phyloP scores from a whole-genome alignment of 805 yeast genomes.

The Lachancea meyersii region DNA sequence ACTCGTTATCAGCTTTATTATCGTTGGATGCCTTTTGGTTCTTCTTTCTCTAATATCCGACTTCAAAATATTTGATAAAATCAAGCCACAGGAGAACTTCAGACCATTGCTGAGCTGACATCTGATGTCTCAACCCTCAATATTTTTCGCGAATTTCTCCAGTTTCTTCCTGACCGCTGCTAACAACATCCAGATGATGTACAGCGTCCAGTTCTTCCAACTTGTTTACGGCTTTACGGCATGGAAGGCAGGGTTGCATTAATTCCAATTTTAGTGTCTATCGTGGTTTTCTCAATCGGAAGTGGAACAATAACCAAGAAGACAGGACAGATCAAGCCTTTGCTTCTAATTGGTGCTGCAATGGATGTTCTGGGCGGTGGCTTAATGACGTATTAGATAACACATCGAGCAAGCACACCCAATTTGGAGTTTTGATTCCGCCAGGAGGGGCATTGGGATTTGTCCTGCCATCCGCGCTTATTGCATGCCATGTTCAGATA shows the following conservation, averaged over 20 bases:
- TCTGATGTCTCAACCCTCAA: slow-evolving; percentile 2
- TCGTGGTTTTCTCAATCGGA: slow-evolving; percentile 16
- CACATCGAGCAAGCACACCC: slow-evolving; percentile 23
- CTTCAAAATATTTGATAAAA: slow-evolving; percentile 7
- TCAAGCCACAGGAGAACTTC: slow-evolving; percentile 4
- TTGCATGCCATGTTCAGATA: slow-evolving; percentile 28
- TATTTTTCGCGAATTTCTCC: slow-evolving; percentile 15
- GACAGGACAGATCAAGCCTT: slow-evolving; percentile 34
- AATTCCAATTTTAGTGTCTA: slow-evolving; percentile 17
- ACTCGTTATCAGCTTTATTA: slow-evolving; percentile 36
- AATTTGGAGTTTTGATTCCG: slow-evolving; percentile 36
- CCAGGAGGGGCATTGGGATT: slow-evolving; percentile 36
- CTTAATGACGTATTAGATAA: slow-evolving; percentile 28
- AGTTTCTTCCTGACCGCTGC: slow-evolving; percentile 16
- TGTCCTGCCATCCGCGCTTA: slow-evolving; percentile 30
- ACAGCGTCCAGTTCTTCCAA: slow-evolving; percentile 26
- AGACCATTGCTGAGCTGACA: slow-evolving; percentile 2
- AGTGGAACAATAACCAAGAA: slow-evolving; percentile 32
- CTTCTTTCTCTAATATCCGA: slow-evolving; percentile 45
- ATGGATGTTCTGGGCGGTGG: slow-evolving; percentile 35
- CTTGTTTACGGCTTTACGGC: slow-evolving; percentile 19
- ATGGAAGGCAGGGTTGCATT: slow-evolving; percentile 23
- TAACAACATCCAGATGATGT: slow-evolving; percentile 19
- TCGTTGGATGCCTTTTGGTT: slow-evolving; percentile 39
- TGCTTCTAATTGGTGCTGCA: slow-evolving; percentile 28